A percentile compares a stretch with the other conserved stretches of the same genome.
phyloP scores from a whole-genome alignment of 108 stramenopile species.

The Pseudonitzschia pungens region DNA sequence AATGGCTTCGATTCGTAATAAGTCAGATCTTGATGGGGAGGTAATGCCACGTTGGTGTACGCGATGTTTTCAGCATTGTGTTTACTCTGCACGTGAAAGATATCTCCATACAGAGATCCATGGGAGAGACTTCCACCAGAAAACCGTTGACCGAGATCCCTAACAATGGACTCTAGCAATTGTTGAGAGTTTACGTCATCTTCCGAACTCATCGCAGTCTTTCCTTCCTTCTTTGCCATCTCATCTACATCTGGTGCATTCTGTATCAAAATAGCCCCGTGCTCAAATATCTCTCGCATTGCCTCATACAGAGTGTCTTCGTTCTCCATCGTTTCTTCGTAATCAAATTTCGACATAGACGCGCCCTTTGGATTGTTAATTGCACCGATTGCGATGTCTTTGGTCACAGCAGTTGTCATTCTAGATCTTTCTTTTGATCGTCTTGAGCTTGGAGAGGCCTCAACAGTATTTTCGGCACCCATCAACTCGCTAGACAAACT shows the following conservation, averaged over 20 bases:
- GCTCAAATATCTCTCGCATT: conserved; percentile 43
- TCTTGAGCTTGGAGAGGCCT: background rate
- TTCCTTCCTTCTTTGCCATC: background rate
- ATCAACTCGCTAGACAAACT: background rate
- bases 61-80: conserved; percentile 68
- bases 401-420: conserved; percentile 19
- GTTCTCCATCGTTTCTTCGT: conserved; percentile 31
- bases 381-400: conserved; percentile 19
- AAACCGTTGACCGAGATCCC: conserved; percentile 50
- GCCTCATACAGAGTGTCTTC: conserved; percentile 34
- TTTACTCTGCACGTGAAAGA: conserved; percentile 64
- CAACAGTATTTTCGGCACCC: background rate
- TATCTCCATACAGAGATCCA: conserved; percentile 76
- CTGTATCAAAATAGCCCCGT: conserved; percentile 62
- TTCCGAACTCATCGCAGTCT: background rate
- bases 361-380: conserved; percentile 16
- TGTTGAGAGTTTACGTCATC: conserved; percentile 12
- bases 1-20: conserved; percentile 83
- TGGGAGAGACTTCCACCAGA: conserved; percentile 69
- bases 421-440: background rate
- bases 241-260: conserved; percentile 28
- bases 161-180: conserved; percentile 36
- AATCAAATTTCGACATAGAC: conserved; percentile 43
- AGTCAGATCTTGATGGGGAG: conserved; percentile 80
- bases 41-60: conserved; percentile 57